Base-by-base conservation (phyloP, 2,329 filamentous ascomycete species). In the Pestalotiopsis sp. region DNA sequence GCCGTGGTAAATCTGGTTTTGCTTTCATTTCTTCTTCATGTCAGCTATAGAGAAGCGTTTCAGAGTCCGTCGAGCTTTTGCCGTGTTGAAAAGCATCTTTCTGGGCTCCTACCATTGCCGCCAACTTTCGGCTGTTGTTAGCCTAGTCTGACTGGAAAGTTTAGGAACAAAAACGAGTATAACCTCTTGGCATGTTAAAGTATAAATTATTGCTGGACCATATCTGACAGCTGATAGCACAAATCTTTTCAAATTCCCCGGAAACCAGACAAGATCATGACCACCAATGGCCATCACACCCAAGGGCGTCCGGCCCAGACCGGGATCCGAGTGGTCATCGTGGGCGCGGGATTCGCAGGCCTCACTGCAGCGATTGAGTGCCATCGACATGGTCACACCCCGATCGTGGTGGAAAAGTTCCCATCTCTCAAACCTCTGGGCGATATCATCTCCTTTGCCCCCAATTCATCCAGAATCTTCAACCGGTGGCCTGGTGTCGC, bases 321-420 rank as follows among this genome's bases (percentile, higher is more conserved):
- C n/a, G 82, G 81, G 66, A 82, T 86, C 73, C 80, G 79, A 59
- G 82, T 86, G 52, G 76, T 86, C 13, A 80, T 86, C 52, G 84
- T 86, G 14, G 85, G 85, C 31, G 81, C 80, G 72, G 87, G 87
- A n/a, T 89, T 90, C 69, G 87, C 86, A 45, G 88, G 88, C 23
- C 82, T 90, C 14, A 85, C 87, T 17, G 86, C 87, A 12, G 87
- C 87, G 52, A 88, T 90, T 69, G 87, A 90, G 75, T 88, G 86
- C 74, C 81, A 84, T 61, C 83, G 85, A 58, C 87, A 89, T 73
- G 87, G 87, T 6, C 86, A 88, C 73, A 76, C 77, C 1, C 85
- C 77, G 68, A 77, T 75, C 56, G 77, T 84, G 17, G 78, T 85
- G 56, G 86, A 87, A 68, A 85, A 82, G 27, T 81, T 85, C 68